A percentile compares a stretch with the other conserved stretches of the same genome.
Evolutionary conservation across 179 eudicot species (phyloP).

Genomic region (Silene coronaria): DNA sequence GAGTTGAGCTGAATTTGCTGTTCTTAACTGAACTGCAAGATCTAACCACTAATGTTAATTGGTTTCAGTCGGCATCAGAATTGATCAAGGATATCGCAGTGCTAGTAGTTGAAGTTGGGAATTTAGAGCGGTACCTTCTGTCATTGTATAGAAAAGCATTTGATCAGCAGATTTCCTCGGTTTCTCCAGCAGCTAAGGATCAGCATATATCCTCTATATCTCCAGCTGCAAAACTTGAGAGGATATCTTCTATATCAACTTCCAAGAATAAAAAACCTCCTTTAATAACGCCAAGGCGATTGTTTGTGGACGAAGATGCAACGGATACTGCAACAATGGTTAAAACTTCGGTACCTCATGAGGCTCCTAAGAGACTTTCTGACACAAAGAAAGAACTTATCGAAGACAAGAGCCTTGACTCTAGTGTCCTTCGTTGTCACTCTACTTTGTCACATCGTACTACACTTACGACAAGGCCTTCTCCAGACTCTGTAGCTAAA

Average conservation of each 20-base stretch:
- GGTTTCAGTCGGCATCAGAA: constrained; percentile 76
- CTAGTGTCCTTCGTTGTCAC: constrained; percentile 60
- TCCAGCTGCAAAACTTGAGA: constrained; percentile 38
- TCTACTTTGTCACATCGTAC: constrained; percentile 63
- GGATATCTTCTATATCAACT: constrained; percentile 21
- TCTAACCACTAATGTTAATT: constrained; percentile 11
- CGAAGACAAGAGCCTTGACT: constrained; percentile 38
- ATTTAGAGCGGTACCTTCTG: constrained; percentile 91
- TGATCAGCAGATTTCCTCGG: constrained; percentile 44
- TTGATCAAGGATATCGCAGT: constrained; percentile 82
- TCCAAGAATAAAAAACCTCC: constrained; percentile 41
- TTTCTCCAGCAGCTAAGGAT: constrained; percentile 32
- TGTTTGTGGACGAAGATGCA: constrained; percentile 42
- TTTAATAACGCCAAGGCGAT: constrained; percentile 38
- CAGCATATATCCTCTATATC: constrained; percentile 31
- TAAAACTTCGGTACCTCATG: constrained; percentile 29
- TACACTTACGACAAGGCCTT: constrained; percentile 35
- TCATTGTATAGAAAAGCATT: constrained; percentile 83
- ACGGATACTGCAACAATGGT: constrained; percentile 33
- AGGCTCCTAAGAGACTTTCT: constrained; percentile 27
- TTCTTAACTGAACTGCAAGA: not conserved
- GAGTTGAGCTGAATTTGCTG: not conserved
- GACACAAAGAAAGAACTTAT: constrained; percentile 31
- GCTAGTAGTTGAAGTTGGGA: constrained; percentile 76
- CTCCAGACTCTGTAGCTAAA: constrained; percentile 48